Conservation (phyloP, 2,329 filamentous ascomycete species). For the Fusarium sp. region DNA sequence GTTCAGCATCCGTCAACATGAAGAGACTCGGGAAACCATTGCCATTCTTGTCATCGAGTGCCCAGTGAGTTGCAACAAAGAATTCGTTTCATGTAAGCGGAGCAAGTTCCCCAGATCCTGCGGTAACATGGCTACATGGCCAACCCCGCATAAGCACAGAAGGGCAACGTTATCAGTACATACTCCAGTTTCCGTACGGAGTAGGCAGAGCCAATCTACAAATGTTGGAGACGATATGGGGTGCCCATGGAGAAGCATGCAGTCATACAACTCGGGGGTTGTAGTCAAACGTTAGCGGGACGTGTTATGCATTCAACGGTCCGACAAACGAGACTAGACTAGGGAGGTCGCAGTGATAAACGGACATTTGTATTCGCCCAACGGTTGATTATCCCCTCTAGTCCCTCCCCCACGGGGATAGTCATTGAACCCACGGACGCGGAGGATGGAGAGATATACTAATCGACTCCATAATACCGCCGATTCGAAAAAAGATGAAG, state of each 20-base stretch:
- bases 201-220: neutral
- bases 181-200: neutral
- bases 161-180: neutral
- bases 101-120: neutral
- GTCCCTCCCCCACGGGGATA: neutral
- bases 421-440: neutral
- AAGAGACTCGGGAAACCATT: neutral
- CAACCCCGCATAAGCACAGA: neutral
- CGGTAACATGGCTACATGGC: neutral
- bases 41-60: neutral
- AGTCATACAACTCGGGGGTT: neutral
- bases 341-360: neutral
- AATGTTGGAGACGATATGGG: neutral
- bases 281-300: neutral
- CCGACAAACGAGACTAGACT: conserved; percentile 1
- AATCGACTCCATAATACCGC: conserved; percentile 16
- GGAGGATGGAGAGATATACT: neutral
- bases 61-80: neutral
- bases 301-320: neutral
- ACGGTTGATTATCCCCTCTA: neutral
- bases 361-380: conserved; percentile 4
- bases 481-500: neutral
- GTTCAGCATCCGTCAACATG: neutral
- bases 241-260: neutral
- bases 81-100: neutral